Evolutionary conservation across 352 stramenopile genomes (phyloP).

Genomic region (Aphanomyces cochlioides): DNA sequence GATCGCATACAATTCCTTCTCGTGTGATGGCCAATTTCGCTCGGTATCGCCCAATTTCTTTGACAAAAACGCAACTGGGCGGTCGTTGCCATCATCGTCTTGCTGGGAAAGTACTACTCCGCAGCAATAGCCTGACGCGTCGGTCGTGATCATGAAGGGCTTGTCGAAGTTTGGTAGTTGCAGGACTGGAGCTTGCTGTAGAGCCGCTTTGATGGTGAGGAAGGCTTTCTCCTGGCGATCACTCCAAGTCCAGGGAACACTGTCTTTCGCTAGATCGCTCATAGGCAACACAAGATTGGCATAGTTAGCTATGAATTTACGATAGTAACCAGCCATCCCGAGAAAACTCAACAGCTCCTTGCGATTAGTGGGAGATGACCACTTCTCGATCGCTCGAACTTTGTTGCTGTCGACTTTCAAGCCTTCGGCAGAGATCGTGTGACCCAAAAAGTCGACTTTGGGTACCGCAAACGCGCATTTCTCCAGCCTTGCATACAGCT

Average conservation of each 20-base stretch:
- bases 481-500: no score
- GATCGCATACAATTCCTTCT: constrained; percentile 34
- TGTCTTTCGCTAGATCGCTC: constrained; percentile 27
- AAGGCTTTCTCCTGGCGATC: constrained; percentile 23
- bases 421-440: constrained; percentile 27
- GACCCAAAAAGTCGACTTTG: constrained; percentile 20
- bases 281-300: constrained; percentile 31
- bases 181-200: constrained; percentile 29
- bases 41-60: constrained; percentile 31
- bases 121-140: constrained; percentile 7
- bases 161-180: no score
- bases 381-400: constrained; percentile 24
- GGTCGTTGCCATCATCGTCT: constrained; percentile 19
- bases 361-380: constrained; percentile 9
- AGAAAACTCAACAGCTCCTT: constrained; percentile 35
- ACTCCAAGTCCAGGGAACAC: constrained; percentile 29
- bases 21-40: constrained; percentile 25
- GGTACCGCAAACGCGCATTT: no score
- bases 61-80: constrained; percentile 35
- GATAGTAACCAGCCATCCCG: constrained; percentile 33
- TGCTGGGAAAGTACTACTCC: constrained; percentile 19
- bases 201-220: constrained; percentile 25
- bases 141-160: no score
- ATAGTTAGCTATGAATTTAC: constrained; percentile 30
- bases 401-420: constrained; percentile 26